Base-by-base conservation (phyloP, 805 yeast genomes). In the Kodamaea sagamina region DNA sequence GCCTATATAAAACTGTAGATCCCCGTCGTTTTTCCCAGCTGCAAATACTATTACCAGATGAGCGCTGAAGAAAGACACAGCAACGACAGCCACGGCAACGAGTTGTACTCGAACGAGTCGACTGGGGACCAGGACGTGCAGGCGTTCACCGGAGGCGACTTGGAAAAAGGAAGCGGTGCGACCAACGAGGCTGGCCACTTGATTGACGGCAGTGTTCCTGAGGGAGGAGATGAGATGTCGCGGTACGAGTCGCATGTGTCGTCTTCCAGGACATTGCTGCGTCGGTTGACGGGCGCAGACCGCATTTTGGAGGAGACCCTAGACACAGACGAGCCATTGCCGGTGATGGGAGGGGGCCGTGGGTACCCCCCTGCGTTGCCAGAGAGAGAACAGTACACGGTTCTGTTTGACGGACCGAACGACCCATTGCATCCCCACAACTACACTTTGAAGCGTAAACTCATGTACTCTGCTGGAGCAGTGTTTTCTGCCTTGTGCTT, bases 371-470 rank as follows among this genome's bases (percentile, higher is more conserved):
- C 87, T 6, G 42, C 68, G 18, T 69, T 83, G 39, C 84, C 85
- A 0, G 75, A 75, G 37, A 63, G 71, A 35, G 76, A 68, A 16
- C 68, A 67, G 1, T 89, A 81, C 58, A 72, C 78, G 8, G 96
- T 89, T 6, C 74, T 82, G 2, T 88, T 74, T 55, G 85, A 85
- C 57, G 95, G 96, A 0, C 82, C 84, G 1, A 71, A 81, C 37
- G 97, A 89, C 58, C 95, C 95, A 1, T 45, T 64, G 6, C 88
- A 82, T 59, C 96, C 97, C 0, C 82, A 81, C 57, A 89, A 89
- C 58, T 88, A 90, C 43, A 48, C 40, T 3, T 7, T 52, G 8
- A 11, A 29, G 16, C 58, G 43, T 19, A 68, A 67, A 49, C 22
- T 63, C 6, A 7, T 51, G 15, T 53, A 43, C 18, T 58, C 65